Base-by-base conservation (phyloP, 2,329 filamentous ascomycete genomes). In the Tricladium varicosporioides region DNA sequence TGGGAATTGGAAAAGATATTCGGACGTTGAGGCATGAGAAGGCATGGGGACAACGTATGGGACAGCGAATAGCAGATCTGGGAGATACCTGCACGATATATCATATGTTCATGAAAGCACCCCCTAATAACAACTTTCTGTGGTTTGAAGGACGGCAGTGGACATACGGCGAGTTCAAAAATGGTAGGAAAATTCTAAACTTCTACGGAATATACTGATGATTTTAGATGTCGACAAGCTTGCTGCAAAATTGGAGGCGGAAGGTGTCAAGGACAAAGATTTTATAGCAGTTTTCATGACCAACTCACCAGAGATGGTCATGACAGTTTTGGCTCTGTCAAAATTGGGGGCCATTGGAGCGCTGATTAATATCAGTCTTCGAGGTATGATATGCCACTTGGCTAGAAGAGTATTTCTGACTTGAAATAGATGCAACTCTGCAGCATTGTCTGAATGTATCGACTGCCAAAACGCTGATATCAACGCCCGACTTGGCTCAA, bases 221-320 rank as follows among this genome's bases (percentile, higher is more conserved):
- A 57, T 13, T 33, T 15, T 58, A 76, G 76, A 76, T 60, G 74
- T 74, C 49, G 72, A 77, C 58, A 71, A 72, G 48, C 67, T 79
- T 54, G 76, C 76, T n/a, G 70, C 72, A 13, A 65, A 75, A 22
- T 65, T 79, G 22, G 70, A 73, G 51, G 63, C 61, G 4, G 69
- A 72, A 51, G 73, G 69, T 9, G 64, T 79, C 13, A 63, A 65
- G 27, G 53, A 69, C 0, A 73, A 73, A 1, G 75, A 78, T 57
- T 73, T 72, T 46, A 72, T 80, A 14, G 76, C 71, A 4, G 71
- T 79, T 1, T 80, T 77, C 65, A 76, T 72, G 48, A 75, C 71
- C 11, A 80, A 80, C 59, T 78, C 76, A 0, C 76, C 76, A 0
- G 77, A 79, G 60, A 78, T 79, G 75, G 70, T 78, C 1, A 68